Base-by-base conservation (phyloP, 2,329 filamentous ascomycete genomes). In the Sporothrix euskadiensis region DNA sequence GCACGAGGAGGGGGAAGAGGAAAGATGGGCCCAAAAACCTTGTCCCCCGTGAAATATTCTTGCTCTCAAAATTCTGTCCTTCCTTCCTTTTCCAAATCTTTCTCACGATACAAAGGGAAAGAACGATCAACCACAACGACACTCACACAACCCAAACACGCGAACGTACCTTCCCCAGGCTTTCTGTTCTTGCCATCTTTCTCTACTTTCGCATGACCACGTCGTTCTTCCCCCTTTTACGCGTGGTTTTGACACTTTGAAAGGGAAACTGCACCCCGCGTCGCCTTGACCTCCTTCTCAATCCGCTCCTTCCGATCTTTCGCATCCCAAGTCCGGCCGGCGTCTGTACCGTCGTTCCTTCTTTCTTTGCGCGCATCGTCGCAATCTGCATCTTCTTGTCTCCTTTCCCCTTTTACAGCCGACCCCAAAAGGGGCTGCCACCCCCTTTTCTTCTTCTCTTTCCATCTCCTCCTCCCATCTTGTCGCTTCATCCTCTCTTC, bases 121-220 rank as follows among this genome's bases (percentile, higher is more conserved):
- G 68, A 70, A 57, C 49, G 52, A 70, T 32, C 54, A 47, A 32
- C 41, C 8, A 54, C 8, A 44, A 26, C 52, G n/a, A 52, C 47
- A 10, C 66, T 10, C n/a, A 56, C 35, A 16, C n/a, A 61, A 26
- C n/a, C 19, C 26, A 52, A 52, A 47, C 32, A 54, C 30, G 22
- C 26, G 30, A 70, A 56, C 72, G 72, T 66, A 49, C 74, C 72
- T 75, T 75, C 74, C 74, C 32, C 8, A 19, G 14, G 35, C 30
- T 35, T 3, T 14, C 41, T 71, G 44, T 52, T 47, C 59, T n/a
- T 57, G 30, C 47, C 57, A 22, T 57, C 26, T 12, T 61, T 26
- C 26, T 19, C 3, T 16, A 32, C 41, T 16, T 39, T 2, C 12
- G 39, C 49, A 41, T 16, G 10, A 35, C 10, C 39, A 52, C 35